Evolutionary conservation across 2,329 filamentous ascomycete genomes (phyloP).

Genomic region (Claviceps purpurea): DNA sequence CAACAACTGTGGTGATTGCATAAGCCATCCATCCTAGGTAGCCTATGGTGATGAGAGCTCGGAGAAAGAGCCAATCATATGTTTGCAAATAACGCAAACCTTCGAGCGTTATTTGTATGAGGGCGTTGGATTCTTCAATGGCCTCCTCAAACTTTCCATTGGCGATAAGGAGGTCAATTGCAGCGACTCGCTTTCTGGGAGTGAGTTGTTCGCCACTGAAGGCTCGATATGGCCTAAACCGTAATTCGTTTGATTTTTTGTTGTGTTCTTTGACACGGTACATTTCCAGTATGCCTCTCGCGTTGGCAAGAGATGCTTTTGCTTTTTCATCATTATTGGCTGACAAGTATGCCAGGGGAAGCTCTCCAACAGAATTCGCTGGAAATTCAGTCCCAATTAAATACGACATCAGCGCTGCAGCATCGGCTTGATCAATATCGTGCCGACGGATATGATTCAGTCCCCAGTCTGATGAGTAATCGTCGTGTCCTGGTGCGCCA

Average conservation of each 20-base stretch:
- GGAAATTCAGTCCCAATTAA: conserved; percentile 79
- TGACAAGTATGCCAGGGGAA: conserved; percentile 72
- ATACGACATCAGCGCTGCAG: conserved; percentile 92
- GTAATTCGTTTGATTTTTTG: conserved; percentile 63
- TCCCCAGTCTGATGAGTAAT: conserved; percentile 82
- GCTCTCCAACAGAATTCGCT: conserved; percentile 88
- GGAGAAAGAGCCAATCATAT: conserved; percentile 94
- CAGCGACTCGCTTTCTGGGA: conserved; percentile 51
- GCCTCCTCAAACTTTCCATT: conserved; percentile 57
- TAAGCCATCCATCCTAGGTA: conserved; percentile 96
- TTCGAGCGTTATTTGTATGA: conserved; percentile 65
- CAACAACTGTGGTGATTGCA: conserved; percentile 75
- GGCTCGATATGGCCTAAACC: conserved; percentile 62
- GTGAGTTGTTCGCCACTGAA: conserved; percentile 51
- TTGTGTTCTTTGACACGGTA: conserved; percentile 85
- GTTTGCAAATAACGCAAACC: conserved; percentile 91
- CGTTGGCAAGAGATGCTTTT: conserved; percentile 70
- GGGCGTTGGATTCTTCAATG: conserved; percentile 61
- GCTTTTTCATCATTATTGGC: conserved; percentile 66
- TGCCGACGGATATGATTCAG: conserved; percentile 70
- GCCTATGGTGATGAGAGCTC: conserved; percentile 75
- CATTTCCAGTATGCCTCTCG: conserved; percentile 82
- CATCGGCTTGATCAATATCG: conserved; percentile 86
- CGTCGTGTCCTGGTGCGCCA: conserved; percentile 71
- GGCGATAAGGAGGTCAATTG: conserved; percentile 56